Conservation (phyloP, 345 rosid genomes). For the Leavenworthia alabamica region DNA sequence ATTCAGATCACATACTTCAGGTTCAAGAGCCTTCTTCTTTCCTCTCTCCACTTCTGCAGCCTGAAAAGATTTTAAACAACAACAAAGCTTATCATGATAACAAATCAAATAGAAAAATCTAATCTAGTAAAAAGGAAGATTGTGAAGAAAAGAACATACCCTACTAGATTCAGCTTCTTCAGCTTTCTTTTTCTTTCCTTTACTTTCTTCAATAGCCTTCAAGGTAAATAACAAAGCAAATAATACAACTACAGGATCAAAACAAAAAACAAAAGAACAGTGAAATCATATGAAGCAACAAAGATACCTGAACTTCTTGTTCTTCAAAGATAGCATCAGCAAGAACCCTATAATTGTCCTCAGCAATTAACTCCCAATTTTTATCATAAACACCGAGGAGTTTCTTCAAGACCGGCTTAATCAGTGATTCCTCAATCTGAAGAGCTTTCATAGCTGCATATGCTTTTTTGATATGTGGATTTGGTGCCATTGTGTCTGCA, state of each 20-base stretch:
- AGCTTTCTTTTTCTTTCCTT: constrained; percentile 9
- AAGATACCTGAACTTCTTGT: constrained; percentile 56
- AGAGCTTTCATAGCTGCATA: constrained; percentile 59
- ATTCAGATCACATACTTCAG: constrained; percentile 32
- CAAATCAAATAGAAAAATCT: neutral
- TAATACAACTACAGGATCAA: neutral
- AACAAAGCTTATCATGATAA: neutral
- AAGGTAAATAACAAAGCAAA: neutral
- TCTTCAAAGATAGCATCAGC: constrained; percentile 83
- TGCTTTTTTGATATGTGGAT: constrained; percentile 45
- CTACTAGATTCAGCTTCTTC: constrained; percentile 5
- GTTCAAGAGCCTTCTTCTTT: constrained; percentile 24
- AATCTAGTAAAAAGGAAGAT: neutral
- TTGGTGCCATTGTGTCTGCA: constrained; percentile 47
- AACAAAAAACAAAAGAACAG: neutral
- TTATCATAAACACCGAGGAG: constrained; percentile 66
- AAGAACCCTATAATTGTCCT: constrained; percentile 77
- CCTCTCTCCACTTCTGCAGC: constrained; percentile 29
- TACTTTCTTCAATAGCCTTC: neutral
- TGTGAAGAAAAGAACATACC: constrained; percentile 18
- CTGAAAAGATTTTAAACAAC: constrained; percentile 30
- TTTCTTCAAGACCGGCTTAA: constrained; percentile 68
- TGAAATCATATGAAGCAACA: neutral
- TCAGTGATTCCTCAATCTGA: constrained; percentile 45
- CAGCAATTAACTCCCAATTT: constrained; percentile 78